Evolutionary conservation across 2,329 filamentous ascomycete genomes (phyloP).

Genomic region (Leptographium procerum): DNA sequence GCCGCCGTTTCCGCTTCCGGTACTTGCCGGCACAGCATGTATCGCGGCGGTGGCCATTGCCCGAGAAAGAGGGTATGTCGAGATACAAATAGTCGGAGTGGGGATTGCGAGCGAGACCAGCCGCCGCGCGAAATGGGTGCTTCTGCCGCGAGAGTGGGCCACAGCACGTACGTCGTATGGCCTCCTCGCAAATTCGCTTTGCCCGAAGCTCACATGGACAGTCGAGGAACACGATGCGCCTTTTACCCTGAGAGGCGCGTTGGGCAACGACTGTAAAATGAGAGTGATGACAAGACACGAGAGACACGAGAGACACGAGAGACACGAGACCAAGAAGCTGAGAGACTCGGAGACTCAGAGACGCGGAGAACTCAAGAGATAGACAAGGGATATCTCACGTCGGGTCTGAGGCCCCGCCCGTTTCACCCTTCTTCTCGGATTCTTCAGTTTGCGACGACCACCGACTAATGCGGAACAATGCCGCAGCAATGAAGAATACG

Average conservation of each 20-base stretch:
- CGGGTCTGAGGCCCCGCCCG: not conserved
- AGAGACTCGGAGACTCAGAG: too few species aligned
- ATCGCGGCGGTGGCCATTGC: constrained; percentile 2
- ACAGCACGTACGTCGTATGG: not conserved
- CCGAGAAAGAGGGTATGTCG: not conserved
- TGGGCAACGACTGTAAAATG: not conserved
- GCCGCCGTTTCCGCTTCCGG: not conserved
- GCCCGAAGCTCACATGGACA: too few species aligned
- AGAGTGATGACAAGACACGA: not conserved
- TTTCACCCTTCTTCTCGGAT: not conserved
- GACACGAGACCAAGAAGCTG: too few species aligned
- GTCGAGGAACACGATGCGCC: too few species aligned
- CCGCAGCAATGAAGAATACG: not conserved
- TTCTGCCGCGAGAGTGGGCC: not conserved
- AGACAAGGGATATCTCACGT: not conserved
- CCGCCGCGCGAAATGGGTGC: not conserved
- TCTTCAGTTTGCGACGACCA: not conserved
- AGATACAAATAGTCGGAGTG: not conserved
- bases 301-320: too few species aligned
- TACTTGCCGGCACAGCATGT: not conserved
- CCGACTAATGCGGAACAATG: not conserved
- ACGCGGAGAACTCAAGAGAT: not conserved
- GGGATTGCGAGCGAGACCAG: not conserved
- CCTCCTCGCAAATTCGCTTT: not conserved
- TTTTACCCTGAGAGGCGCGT: not conserved